phyloP scores from a whole-genome alignment of 2,329 filamentous ascomycete genomes.

The Pezicula radicicola region DNA sequence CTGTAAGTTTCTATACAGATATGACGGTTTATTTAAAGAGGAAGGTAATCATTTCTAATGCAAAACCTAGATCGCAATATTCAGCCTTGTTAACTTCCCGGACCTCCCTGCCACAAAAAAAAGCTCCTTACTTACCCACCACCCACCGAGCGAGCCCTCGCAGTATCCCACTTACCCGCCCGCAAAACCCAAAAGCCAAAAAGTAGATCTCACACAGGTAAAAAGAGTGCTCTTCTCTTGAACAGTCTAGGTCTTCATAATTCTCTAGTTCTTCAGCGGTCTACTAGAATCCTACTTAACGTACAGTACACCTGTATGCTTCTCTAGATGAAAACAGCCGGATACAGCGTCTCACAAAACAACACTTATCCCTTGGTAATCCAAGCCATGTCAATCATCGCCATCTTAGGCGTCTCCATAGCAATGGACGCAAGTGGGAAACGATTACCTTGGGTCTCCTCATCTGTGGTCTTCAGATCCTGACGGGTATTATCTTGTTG shows the following conservation, averaged over 20 bases:
- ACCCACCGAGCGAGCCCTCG: conserved; percentile 33
- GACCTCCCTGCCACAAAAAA: conserved; percentile 34
- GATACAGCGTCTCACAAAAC: conserved; percentile 37
- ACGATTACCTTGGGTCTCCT: conserved; percentile 63
- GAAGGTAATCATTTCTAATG: too few relatives aligned
- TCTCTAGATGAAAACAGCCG: conserved; percentile 40
- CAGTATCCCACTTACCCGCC: conserved; percentile 33
- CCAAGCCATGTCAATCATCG: conserved; percentile 39
- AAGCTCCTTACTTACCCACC: conserved; percentile 34
- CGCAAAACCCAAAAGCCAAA: conserved; percentile 31
- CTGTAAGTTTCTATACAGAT: conserved; percentile 14
- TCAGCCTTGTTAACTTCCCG: conserved; percentile 41
- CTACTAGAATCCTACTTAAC: conserved; percentile 50
- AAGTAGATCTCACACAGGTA: conserved; percentile 39
- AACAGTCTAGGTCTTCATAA: conserved; percentile 61
- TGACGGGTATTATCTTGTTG: conserved; percentile 58
- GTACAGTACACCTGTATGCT: conserved; percentile 54
- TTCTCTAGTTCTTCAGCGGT: conserved; percentile 64
- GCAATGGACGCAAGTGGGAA: conserved; percentile 50
- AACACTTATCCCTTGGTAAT: conserved; percentile 49
- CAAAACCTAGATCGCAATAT: conserved; percentile 46
- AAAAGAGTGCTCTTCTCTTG: conserved; percentile 53
- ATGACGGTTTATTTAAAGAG: background rate
- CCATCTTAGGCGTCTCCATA: conserved; percentile 60
- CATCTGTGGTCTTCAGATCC: conserved; percentile 47